A percentile compares a stretch with the other conserved stretches of the same genome.
These are phyloP conservation scores for Microascus cirrosus DNA, from an alignment of 2,329 filamentous ascomycete species.

Conservation along the genomic window DNA sequence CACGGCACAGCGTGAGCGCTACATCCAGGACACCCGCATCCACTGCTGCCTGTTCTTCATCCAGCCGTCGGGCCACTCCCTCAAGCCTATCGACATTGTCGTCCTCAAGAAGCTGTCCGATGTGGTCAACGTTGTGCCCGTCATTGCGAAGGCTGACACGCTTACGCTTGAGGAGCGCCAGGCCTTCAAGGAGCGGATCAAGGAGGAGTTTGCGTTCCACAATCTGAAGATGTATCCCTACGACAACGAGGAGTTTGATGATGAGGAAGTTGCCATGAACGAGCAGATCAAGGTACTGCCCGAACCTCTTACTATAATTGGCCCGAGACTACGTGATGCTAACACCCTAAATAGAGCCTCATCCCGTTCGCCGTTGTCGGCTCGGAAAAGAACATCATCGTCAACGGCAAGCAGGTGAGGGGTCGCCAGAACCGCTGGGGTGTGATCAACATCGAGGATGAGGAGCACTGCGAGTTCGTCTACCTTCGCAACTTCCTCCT, in stretches of 20 bases:
- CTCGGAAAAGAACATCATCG: slow-evolving; percentile 94
- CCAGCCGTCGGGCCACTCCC: slow-evolving; percentile 91
- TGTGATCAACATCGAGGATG: slow-evolving; percentile 98
- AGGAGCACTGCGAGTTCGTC: slow-evolving; percentile 99
- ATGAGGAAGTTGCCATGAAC: slow-evolving; percentile 90
- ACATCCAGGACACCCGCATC: slow-evolving; percentile 98
- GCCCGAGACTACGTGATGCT: neutral
- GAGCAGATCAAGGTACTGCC: slow-evolving; percentile 80
- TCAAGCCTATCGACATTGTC: slow-evolving; percentile 99
- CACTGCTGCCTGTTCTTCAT: slow-evolving; percentile 99
- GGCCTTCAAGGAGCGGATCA: slow-evolving; percentile 97
- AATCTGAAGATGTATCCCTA: slow-evolving; percentile 99
- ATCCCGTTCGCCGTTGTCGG: slow-evolving; percentile 97
- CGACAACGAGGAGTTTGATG: slow-evolving; percentile 97
- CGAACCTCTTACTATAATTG: neutral
- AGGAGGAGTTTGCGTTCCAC: slow-evolving; percentile 99
- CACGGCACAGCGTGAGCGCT: slow-evolving; percentile 95
- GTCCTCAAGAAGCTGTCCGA: slow-evolving; percentile 99
- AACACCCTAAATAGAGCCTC: slow-evolving; percentile 46
- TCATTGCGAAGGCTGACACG: slow-evolving; percentile 97
- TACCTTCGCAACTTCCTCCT: slow-evolving; percentile 98
- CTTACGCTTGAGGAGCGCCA: slow-evolving; percentile 90
- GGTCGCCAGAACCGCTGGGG: slow-evolving; percentile 99
- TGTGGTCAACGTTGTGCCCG: slow-evolving; percentile 96
- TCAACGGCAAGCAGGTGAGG: slow-evolving; percentile 93